phyloP scores from a whole-genome alignment of 1,284 basidiomycete genomes.

The Rhodotorula sp. region DNA sequence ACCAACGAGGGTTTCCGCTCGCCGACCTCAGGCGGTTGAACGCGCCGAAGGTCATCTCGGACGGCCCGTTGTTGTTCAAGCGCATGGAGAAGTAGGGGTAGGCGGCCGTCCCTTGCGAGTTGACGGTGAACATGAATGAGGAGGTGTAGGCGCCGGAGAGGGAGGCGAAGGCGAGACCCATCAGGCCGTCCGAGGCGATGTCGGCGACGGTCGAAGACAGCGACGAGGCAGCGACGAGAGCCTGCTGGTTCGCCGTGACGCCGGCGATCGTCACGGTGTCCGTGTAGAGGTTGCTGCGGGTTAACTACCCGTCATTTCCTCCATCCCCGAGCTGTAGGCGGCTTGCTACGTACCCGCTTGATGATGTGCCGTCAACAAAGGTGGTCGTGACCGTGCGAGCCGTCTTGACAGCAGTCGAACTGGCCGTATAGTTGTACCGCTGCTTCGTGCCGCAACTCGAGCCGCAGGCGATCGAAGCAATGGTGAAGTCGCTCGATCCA shows the following conservation, averaged over 20 bases:
- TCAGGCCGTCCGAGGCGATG: constrained; percentile 25
- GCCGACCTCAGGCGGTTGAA: constrained; percentile 9
- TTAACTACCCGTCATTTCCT: not conserved
- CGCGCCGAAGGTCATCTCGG: constrained; percentile 18
- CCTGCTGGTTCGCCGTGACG: constrained; percentile 12
- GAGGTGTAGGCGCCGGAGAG: constrained; percentile 18
- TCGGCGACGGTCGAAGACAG: constrained; percentile 22
- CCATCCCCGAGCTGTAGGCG: too few species aligned
- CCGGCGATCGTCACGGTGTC: constrained; percentile 19
- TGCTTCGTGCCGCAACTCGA: constrained; percentile 25
- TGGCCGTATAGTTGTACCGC: constrained; percentile 23
- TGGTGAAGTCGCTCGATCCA: constrained; percentile 50
- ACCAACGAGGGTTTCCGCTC: not conserved
- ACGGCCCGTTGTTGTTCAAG: constrained; percentile 6
- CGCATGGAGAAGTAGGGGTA: constrained; percentile 21
- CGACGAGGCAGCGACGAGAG: constrained; percentile 22
- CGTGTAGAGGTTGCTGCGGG: constrained; percentile 8
- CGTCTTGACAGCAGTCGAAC: constrained; percentile 9
- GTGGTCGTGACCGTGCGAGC: constrained; percentile 16
- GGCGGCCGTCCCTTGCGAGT: constrained; percentile 2
- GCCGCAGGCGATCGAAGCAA: constrained; percentile 37
- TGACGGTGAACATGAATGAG: constrained; percentile 23
- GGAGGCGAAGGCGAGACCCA: constrained; percentile 33
- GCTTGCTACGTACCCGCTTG: constrained; percentile 12
- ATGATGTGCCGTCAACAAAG: constrained; percentile 34